These are phyloP conservation scores for Scutellaria galericulata DNA, from an alignment of 257 asterid species.

Conservation along the genomic window DNA sequence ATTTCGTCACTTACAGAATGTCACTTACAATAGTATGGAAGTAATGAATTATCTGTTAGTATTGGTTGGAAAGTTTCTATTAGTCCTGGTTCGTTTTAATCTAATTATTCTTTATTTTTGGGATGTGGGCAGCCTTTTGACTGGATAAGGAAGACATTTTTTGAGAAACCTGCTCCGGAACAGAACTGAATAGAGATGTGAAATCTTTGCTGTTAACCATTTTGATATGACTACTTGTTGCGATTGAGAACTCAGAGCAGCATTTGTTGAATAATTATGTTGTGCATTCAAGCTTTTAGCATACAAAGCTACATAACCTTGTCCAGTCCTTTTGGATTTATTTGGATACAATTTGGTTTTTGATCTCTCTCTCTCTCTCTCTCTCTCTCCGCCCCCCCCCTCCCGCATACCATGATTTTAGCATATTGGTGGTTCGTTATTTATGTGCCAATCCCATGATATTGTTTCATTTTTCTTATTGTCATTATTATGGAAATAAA, in stretches of 20 bases:
- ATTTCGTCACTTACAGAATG: too few relatives aligned
- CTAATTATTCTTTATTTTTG: constrained; percentile 10
- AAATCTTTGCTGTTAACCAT: constrained; percentile 33
- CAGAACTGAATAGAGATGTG: constrained; percentile 50
- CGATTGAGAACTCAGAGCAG: constrained; percentile 42
- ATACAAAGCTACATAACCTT: constrained; percentile 8
- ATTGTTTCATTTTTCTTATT: too few relatives aligned
- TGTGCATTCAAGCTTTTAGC: constrained; percentile 37
- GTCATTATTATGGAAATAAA: too few relatives aligned
- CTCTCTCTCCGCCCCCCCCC: too few relatives aligned
- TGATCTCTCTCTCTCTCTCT: neutral
- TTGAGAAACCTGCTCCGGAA: constrained; percentile 73
- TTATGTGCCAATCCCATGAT: too few relatives aligned
- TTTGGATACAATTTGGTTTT: constrained; percentile 27
- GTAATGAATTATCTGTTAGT: neutral
- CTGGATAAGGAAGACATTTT: constrained; percentile 82
- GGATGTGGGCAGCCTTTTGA: constrained; percentile 73
- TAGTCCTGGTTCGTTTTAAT: neutral
- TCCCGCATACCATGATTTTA: too few relatives aligned
- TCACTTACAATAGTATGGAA: too few relatives aligned
- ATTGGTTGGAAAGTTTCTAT: neutral
- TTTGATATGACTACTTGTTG: constrained; percentile 24
- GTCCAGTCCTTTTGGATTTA: constrained; percentile 15
- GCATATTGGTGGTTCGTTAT: too few relatives aligned
- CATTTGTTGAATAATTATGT: constrained; percentile 41